Conservation (phyloP, 371 early-diverging fungal genomes). For the Smittium mucronatum region DNA sequence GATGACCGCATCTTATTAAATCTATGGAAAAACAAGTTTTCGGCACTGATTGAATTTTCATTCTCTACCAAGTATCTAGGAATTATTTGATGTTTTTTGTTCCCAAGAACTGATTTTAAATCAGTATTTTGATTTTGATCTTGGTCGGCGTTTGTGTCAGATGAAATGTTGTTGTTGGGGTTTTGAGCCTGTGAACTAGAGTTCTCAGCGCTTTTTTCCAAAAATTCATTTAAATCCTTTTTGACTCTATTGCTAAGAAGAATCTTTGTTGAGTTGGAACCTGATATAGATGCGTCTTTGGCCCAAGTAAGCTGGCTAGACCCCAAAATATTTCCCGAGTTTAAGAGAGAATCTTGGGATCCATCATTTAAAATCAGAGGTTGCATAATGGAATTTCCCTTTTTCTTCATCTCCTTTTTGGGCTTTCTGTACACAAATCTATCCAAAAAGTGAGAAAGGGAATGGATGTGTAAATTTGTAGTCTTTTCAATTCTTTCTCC, state of each 20-base stretch:
- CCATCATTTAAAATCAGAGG: constrained; percentile 20
- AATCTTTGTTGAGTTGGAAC: not conserved
- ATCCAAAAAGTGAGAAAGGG: constrained; percentile 85
- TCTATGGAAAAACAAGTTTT: constrained; percentile 23
- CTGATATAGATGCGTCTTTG: not conserved
- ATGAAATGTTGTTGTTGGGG: not conserved
- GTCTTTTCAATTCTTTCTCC: constrained; percentile 54
- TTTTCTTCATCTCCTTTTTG: constrained; percentile 35
- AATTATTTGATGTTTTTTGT: not conserved
- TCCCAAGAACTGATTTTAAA: not conserved
- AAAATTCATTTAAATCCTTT: not conserved
- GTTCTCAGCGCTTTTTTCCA: not conserved
- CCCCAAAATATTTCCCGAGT: not conserved
- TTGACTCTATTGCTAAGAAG: not conserved
- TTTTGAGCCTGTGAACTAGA: not conserved
- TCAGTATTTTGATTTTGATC: not conserved
- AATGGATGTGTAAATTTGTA: constrained; percentile 79
- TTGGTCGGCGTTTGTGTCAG: not conserved
- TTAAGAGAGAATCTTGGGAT: not conserved
- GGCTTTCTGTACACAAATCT: constrained; percentile 91
- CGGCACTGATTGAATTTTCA: not conserved
- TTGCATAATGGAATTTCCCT: constrained; percentile 43
- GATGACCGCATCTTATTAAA: constrained; percentile 10
- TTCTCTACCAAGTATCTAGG: not conserved
- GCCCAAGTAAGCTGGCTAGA: not conserved